phyloP scores from a whole-genome alignment of 169 alveolate species.

The Cryptosporidium andersoni region DNA sequence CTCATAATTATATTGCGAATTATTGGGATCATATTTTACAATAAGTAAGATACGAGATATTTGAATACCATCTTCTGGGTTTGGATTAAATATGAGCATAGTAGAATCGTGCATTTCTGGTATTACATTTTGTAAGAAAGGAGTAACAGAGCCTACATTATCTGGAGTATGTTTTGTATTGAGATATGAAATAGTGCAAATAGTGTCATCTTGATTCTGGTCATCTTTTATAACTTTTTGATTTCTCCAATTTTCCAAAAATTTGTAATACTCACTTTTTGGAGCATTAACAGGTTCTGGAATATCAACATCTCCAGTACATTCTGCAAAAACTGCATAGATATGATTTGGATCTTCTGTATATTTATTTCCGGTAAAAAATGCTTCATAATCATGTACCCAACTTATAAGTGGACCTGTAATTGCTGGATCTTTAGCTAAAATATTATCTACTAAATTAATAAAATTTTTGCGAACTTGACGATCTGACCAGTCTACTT shows the following conservation, averaged over 20 bases:
- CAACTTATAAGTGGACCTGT: constrained; percentile 51
- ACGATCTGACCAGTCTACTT: constrained; percentile 25
- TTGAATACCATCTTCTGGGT: constrained; percentile 44
- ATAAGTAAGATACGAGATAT: constrained; percentile 47
- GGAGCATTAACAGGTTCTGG: constrained; percentile 46
- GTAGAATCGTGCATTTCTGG: constrained; percentile 69
- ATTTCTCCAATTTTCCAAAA: constrained; percentile 43
- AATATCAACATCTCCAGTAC: constrained; percentile 38
- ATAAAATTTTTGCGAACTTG: constrained; percentile 33
- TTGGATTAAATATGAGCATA: constrained; percentile 49
- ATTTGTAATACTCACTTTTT: constrained; percentile 30
- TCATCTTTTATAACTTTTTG: constrained; percentile 45
- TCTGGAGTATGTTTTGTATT: constrained; percentile 22
- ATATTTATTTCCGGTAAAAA: constrained; percentile 17
- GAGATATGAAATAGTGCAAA: constrained; percentile 34
- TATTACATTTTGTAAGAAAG: constrained; percentile 47
- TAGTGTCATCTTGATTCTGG: constrained; percentile 53
- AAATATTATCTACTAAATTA: constrained; percentile 49
- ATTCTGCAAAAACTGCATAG: constrained; percentile 37
- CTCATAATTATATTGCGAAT: constrained; percentile 47
- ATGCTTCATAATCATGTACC: constrained; percentile 65
- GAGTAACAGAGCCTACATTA: constrained; percentile 12
- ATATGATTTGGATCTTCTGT: constrained; percentile 59
- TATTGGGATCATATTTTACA: constrained; percentile 33
- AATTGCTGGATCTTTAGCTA: constrained; percentile 56